These are phyloP conservation scores for Dalbergia cultrata DNA, from an alignment of 306 rosid genomes.

Conservation along the genomic window DNA sequence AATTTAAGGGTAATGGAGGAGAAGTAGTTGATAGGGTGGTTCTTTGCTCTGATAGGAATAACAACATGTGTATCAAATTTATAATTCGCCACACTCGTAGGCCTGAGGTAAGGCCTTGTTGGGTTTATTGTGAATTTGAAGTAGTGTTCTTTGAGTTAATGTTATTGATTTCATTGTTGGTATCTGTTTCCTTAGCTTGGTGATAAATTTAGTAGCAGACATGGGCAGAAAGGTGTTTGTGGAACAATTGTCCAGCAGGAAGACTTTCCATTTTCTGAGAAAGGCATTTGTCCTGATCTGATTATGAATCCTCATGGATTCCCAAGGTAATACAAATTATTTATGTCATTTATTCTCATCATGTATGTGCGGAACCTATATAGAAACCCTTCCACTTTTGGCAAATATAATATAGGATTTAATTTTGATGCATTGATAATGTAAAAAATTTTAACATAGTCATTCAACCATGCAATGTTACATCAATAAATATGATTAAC, in stretches of 20 bases:
- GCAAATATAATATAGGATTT: no score
- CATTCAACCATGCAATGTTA: no score
- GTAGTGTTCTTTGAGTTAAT: conserved; percentile 11
- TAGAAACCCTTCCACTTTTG: no score
- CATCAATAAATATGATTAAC: no score
- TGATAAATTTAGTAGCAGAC: conserved; percentile 99
- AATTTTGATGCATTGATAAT: no score
- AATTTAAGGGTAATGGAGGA: conserved; percentile 76
- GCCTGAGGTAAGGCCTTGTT: conserved; percentile 78
- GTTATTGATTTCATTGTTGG: conserved; percentile 39
- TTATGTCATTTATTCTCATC: not conserved
- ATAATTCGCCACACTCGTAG: conserved; percentile 90
- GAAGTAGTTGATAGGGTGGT: conserved; percentile 92
- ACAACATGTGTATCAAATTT: conserved; percentile 76
- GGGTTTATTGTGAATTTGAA: conserved; percentile 24
- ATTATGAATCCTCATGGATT: conserved; percentile 99
- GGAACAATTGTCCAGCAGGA: conserved; percentile 96
- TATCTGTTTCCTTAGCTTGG: conserved; percentile 67
- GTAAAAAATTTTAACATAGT: no score
- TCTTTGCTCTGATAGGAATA: conserved; percentile 77
- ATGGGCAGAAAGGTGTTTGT: conserved; percentile 98
- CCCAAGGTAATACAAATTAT: conserved; percentile 70
- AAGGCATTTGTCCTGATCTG: conserved; percentile 97
- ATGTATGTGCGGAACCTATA: no score
- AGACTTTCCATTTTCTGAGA: conserved; percentile 96